Evolutionary conservation across 306 rosid genomes (phyloP), one percentile per base, ranked within the genome.

Genomic region (Cucurbita maxima): DNA sequence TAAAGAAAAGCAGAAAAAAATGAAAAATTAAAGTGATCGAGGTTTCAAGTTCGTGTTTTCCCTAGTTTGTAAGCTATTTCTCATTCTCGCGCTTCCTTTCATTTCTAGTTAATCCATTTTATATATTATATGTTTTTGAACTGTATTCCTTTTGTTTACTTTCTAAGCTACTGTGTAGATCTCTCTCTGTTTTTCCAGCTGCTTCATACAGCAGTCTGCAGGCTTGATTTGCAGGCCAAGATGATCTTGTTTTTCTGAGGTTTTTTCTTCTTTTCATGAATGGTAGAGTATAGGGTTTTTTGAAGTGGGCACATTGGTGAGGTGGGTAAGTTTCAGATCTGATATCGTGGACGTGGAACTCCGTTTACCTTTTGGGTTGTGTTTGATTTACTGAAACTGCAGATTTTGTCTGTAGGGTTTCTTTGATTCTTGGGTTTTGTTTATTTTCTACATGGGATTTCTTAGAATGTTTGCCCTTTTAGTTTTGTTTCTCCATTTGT

Each of bases 281-380:
- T 75, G 70, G 76, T 74, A 30, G 58, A 74, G 8, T 74, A 59
- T 74, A 59, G 71, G 68, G 71, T 16, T 37, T 75, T 75, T 75
- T 75, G 20, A 43, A 50, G 72, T 51, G 19, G 37, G 53, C 22
- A 22, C 63, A 76, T 63, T 63, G 70, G 50, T 63, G 50, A 38
- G 51, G 62, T 16, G 73, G 73, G 78, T 76, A 76, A 63, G 78
- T 63, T 76, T 64, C 78, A 76, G 78, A 76, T 76, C 78, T 76
- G 78, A 41, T 62, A 54, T 66, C 5, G 7, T 25, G 12, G 15
- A 6, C 3, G 34, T 30, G 34, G 34, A 30, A 30, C 34, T 30
- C 34, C 34, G 34, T 30, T 30, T 30, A 3, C 34, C 3, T 2
- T 30, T 30, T 30, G 34, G 34, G 34, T 2, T 30, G 34, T 30